Conservation (phyloP, 371 early-diverging fungal species). For the Syncephalastrum sp. region DNA sequence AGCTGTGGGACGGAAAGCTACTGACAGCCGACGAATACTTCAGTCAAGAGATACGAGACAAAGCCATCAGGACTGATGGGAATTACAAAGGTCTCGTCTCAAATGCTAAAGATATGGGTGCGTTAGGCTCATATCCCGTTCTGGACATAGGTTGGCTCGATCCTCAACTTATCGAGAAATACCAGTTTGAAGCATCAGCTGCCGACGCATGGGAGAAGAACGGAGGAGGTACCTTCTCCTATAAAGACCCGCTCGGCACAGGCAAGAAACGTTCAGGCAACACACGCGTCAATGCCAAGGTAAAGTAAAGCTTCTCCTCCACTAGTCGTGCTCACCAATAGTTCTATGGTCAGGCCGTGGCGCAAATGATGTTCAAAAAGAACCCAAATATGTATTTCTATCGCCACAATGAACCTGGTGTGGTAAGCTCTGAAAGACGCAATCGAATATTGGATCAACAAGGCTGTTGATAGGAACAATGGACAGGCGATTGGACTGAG, state of each 20-base stretch:
- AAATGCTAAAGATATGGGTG: background rate
- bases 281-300: conserved; percentile 34
- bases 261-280: conserved; percentile 27
- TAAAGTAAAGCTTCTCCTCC: conserved; percentile 15
- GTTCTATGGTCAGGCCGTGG: conserved; percentile 29
- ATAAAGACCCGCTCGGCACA: conserved; percentile 57
- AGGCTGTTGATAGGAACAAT: conserved; percentile 52
- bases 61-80: conserved; percentile 59
- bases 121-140: background rate
- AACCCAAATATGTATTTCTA: conserved; percentile 78
- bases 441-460: background rate
- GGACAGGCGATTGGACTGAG: conserved; percentile 73
- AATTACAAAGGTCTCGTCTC: conserved; percentile 41
- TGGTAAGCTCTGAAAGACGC: conserved; percentile 28
- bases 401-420: conserved; percentile 71
- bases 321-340: conserved; percentile 2
- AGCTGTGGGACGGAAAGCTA: conserved; percentile 40
- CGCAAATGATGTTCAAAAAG: conserved; percentile 68
- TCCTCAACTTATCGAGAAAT: conserved; percentile 50
- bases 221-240: conserved; percentile 74
- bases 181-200: conserved; percentile 59
- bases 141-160: conserved; percentile 56
- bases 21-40: conserved; percentile 62
- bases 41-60: conserved; percentile 35
- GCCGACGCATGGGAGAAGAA: conserved; percentile 73